Percentiles rank a stretch among this genome's conserved stretches.
Conservation (phyloP, 164 flowering plant species). For the Macadamia tetraphylla region DNA sequence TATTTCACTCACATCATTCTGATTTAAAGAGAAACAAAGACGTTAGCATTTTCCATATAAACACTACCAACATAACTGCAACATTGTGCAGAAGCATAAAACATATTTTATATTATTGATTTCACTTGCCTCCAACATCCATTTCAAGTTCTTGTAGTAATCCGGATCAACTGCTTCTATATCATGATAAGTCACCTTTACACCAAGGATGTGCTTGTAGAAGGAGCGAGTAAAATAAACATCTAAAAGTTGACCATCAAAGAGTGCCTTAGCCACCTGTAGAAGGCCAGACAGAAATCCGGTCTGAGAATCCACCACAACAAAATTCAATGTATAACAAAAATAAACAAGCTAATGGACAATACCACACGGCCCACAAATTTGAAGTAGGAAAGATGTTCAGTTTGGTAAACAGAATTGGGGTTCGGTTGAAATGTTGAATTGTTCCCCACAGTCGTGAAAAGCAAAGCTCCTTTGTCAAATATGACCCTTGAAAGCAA, state of each 20-base stretch:
- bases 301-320: neutral
- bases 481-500: conserved; percentile 85
- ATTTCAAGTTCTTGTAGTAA: conserved; percentile 93
- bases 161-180: conserved; percentile 98
- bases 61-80: neutral
- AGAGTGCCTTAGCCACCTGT: conserved; percentile 93
- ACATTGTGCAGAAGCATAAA: neutral
- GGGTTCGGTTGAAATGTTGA: conserved; percentile 95
- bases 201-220: conserved; percentile 95
- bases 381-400: conserved; percentile 94
- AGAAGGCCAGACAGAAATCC: conserved; percentile 4
- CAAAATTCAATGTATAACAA: neutral
- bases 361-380: conserved; percentile 96
- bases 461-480: conserved; percentile 93
- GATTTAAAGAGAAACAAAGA: conserved; percentile 15
- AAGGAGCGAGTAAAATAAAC: conserved; percentile 94
- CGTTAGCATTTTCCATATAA: neutral
- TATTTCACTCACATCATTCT: conserved; percentile 92
- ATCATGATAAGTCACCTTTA: conserved; percentile 95
- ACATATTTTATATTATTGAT: neutral
- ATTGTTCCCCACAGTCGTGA: conserved; percentile 95
- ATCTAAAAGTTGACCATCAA: conserved; percentile 94
- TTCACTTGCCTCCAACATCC: conserved; percentile 85
- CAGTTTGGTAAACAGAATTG: conserved; percentile 93
- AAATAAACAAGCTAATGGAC: neutral